Base-by-base conservation (phyloP, 441 rosid species). In the Rhodomyrtus psidioides region DNA sequence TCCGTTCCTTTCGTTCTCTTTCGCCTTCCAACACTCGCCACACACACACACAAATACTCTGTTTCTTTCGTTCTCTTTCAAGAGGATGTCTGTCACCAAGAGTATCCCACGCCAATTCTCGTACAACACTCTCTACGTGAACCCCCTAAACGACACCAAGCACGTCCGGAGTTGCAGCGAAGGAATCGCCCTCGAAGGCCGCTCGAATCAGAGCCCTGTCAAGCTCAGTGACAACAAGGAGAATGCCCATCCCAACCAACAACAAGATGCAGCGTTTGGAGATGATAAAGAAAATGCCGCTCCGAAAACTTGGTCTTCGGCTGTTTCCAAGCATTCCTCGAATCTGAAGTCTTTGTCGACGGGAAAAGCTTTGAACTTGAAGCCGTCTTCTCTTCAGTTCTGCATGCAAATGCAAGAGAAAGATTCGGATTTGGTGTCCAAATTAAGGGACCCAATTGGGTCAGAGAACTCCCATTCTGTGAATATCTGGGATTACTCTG, bases 401-500 rank as follows among this genome's bases (percentile, higher is more conserved):
- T 92, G 97, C 88, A 94, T 96, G 98, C 94, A 93, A 87, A 92
- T 91, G 94, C 91, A 89, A 88, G 98, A 94, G 55, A 93, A 92
- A 15, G 95, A 93, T 24, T 90, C 90, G 88, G 89, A 65, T 86
- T 88, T 93, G 57, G 94, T 95, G 87, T 83, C 90, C 82, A 91
- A 89, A 83, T 70, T 88, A 7, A 92, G 95, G 96, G 94, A 96
- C 54, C 85, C 92, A 86, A 87, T 89, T 86, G 97, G 94, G 53
- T 91, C 96, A 9, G 97, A 95, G 85, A 92, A 92, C 86, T 94
- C 97, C 0, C 87, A 87, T 86, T 94, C 95, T 75, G 89, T 94
- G 86, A 94, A 94, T 60, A 89, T 97, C 81, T 97, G 98, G 99
- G 99, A 97, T 83, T 94, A 90, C 82, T 97, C 99, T 7, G 99